These are phyloP conservation scores for Fusarium oxysporum DNA, from an alignment of 2,329 filamentous ascomycete species.

Conservation along the genomic window DNA sequence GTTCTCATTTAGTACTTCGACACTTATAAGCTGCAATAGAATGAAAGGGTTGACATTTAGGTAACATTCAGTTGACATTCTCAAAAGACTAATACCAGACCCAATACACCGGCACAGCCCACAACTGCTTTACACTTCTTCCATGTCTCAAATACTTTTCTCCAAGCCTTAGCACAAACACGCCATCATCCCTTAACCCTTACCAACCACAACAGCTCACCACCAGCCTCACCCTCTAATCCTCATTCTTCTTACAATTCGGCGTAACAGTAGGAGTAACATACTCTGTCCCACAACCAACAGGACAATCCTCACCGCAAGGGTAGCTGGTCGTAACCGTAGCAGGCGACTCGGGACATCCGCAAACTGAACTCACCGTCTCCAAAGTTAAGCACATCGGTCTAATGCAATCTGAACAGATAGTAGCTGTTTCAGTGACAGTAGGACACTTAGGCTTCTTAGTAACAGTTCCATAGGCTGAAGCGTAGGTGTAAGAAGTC, in stretches of 20 bases:
- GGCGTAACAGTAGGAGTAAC: constrained; percentile 39
- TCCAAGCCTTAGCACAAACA: background rate
- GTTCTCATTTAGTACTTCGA: background rate
- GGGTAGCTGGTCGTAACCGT: constrained; percentile 47
- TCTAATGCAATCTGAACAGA: constrained; percentile 51
- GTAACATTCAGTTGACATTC: background rate
- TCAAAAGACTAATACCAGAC: background rate
- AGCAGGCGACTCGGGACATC: constrained; percentile 47
- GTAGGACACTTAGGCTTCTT: constrained; percentile 48
- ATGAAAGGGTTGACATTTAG: background rate
- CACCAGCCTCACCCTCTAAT: background rate
- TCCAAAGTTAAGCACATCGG: constrained; percentile 47
- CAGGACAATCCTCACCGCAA: constrained; percentile 41
- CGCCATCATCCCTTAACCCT: background rate
- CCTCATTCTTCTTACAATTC: constrained; percentile 19
- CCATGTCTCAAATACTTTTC: background rate
- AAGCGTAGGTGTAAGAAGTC: constrained; percentile 41
- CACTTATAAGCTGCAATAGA: background rate
- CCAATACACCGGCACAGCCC: background rate
- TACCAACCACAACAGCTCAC: background rate
- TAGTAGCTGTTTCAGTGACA: constrained; percentile 46
- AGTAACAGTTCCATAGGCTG: constrained; percentile 25
- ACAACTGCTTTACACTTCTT: background rate
- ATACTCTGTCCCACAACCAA: constrained; percentile 49
- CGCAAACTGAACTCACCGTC: constrained; percentile 49